A percentile compares a stretch with the other conserved stretches of the same genome.
Evolutionary conservation across 208 protist genomes (phyloP).

Genomic region (Acanthamoeba healyi): DNA sequence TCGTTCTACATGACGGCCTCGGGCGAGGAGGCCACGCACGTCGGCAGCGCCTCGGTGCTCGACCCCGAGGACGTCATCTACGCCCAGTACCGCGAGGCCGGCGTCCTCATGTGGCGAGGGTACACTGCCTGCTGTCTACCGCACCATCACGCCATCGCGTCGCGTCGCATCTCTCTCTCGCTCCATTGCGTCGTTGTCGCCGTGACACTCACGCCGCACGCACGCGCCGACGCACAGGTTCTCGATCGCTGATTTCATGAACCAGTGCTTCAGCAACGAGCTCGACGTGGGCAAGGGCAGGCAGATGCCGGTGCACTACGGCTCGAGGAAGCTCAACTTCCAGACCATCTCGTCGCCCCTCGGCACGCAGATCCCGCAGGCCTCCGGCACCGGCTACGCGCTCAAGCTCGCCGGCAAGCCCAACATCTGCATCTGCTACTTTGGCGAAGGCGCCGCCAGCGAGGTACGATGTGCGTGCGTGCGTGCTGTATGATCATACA

Average conservation of each 20-base stretch:
- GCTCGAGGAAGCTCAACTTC: constrained; percentile 94
- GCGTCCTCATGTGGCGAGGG: constrained; percentile 90
- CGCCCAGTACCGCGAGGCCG: constrained; percentile 96
- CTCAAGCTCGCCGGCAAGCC: constrained; percentile 93
- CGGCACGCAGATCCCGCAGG: constrained; percentile 97
- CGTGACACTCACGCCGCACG: background rate
- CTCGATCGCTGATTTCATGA: constrained; percentile 93
- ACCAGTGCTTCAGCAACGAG: constrained; percentile 96
- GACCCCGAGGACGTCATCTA: constrained; percentile 94
- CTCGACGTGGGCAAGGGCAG: constrained; percentile 93
- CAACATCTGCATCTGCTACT: constrained; percentile 94
- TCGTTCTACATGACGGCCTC: constrained; percentile 98
- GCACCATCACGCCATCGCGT: too few relatives aligned
- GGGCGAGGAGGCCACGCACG: constrained; percentile 96
- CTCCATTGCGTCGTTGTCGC: constrained; percentile 3
- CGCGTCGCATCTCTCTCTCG: too few relatives aligned
- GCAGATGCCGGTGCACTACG: constrained; percentile 99
- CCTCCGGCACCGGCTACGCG: constrained; percentile 94
- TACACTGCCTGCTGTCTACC: too few relatives aligned
- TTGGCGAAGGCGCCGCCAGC: constrained; percentile 97
- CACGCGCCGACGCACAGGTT: constrained; percentile 92
- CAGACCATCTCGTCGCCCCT: constrained; percentile 97
- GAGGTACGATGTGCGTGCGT: constrained; percentile 47
- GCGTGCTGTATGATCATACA: too few relatives aligned
- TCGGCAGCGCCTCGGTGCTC: constrained; percentile 94